Conservation (phyloP, 805 yeast species). For the Pichia heedii region DNA sequence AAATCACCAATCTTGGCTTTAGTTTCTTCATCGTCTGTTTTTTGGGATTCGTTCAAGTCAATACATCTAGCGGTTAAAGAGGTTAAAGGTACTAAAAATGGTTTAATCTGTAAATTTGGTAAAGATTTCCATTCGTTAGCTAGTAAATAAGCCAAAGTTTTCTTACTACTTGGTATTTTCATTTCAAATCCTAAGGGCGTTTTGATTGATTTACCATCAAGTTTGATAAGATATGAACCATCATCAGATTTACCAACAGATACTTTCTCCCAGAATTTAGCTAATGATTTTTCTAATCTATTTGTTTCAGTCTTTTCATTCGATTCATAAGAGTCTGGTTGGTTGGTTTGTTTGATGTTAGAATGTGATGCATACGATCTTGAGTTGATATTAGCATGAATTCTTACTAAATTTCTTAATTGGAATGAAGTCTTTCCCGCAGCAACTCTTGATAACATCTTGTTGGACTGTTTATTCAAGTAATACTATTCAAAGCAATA, state of each 20-base stretch:
- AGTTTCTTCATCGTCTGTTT: constrained; percentile 35
- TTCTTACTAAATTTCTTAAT: too few relatives aligned
- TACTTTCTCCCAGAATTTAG: constrained; percentile 78
- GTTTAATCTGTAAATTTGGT: constrained; percentile 57
- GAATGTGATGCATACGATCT: constrained; percentile 8
- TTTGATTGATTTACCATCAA: constrained; percentile 69
- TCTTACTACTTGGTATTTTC: constrained; percentile 50
- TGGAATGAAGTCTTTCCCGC: too few relatives aligned
- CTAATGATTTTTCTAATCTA: constrained; percentile 55
- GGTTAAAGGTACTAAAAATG: constrained; percentile 78
- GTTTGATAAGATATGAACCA: constrained; percentile 40
- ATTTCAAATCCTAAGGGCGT: constrained; percentile 78
- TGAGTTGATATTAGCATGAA: too few relatives aligned
- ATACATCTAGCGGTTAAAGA: constrained; percentile 81
- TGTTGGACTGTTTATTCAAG: too few relatives aligned
- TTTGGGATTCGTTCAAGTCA: constrained; percentile 47
- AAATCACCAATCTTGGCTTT: constrained; percentile 55
- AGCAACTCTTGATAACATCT: too few relatives aligned
- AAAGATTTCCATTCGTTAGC: constrained; percentile 84
- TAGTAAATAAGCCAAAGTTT: constrained; percentile 61
- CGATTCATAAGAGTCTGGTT: constrained; percentile 30
- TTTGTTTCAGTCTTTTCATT: constrained; percentile 56
- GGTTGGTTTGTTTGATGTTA: neutral
- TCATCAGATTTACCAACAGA: constrained; percentile 27
- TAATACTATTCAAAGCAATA: too few relatives aligned